phyloP scores from a whole-genome alignment of 2,329 filamentous ascomycete genomes.

The Cercospora zeae-maydis region DNA sequence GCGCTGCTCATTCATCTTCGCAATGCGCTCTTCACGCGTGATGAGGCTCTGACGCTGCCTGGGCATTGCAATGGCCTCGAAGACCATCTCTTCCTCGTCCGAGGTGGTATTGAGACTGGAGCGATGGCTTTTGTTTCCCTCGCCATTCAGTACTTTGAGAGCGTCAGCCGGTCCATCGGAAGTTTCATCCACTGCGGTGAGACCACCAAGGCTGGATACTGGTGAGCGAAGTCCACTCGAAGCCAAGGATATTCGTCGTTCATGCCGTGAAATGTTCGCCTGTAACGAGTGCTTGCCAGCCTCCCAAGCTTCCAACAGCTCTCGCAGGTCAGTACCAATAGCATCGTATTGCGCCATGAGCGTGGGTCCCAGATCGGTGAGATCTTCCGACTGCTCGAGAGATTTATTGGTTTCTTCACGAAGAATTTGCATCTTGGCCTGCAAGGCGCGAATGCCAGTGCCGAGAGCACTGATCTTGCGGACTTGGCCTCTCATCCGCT shows the following conservation, averaged over 20 bases:
- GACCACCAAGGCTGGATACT: constrained; percentile 59
- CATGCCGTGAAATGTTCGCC: constrained; percentile 75
- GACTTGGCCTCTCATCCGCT: constrained; percentile 80
- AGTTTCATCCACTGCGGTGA: constrained; percentile 54
- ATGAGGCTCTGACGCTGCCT: constrained; percentile 57
- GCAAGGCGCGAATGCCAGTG: constrained; percentile 82
- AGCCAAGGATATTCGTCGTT: constrained; percentile 55
- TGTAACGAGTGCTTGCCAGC: constrained; percentile 75
- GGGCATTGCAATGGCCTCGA: constrained; percentile 82
- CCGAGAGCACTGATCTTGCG: constrained; percentile 85
- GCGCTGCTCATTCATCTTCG: constrained; percentile 83
- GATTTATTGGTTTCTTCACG: constrained; percentile 82
- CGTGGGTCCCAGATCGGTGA: constrained; percentile 66
- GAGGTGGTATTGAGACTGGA: constrained; percentile 52
- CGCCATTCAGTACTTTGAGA: constrained; percentile 73
- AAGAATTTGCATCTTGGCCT: constrained; percentile 89
- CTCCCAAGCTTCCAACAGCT: constrained; percentile 50
- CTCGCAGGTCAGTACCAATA: constrained; percentile 79
- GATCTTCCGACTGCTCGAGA: constrained; percentile 63
- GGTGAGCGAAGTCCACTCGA: constrained; percentile 46
- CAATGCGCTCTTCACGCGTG: constrained; percentile 81
- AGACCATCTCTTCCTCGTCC: constrained; percentile 66
- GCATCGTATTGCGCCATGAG: constrained; percentile 91
- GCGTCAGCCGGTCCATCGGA: constrained; percentile 62
- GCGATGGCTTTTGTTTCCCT: constrained; percentile 42